Conservation (phyloP, 2,329 filamentous ascomycete genomes). For the Aspergillus sojae region DNA sequence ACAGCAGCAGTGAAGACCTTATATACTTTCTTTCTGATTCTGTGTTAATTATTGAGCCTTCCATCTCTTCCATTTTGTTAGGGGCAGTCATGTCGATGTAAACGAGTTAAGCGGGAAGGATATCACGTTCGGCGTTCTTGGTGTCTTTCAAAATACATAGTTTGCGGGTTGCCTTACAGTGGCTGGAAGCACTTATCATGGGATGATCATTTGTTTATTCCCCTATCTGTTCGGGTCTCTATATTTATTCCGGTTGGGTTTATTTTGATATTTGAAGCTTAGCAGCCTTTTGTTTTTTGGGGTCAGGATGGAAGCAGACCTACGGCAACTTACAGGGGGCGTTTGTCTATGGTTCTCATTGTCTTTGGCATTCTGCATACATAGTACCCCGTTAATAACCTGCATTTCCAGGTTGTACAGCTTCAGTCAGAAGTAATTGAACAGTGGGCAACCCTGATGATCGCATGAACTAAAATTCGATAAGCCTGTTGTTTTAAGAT, state of each 20-base stretch:
- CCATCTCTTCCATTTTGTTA: conserved; percentile 3
- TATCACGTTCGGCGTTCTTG: conserved; percentile 11
- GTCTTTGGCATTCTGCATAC: neutral
- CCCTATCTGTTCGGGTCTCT: conserved; percentile 1
- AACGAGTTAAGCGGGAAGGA: conserved; percentile 15
- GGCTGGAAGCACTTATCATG: conserved; percentile 1
- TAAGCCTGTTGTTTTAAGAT: neutral
- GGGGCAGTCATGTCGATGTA: conserved; percentile 2
- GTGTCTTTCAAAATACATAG: neutral
- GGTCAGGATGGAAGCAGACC: neutral
- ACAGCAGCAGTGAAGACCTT: conserved; percentile 13
- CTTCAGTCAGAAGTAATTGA: neutral
- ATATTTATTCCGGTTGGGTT: neutral
- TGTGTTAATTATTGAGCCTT: conserved; percentile 19
- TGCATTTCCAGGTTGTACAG: neutral
- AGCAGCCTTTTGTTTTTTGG: neutral
- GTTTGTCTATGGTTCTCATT: neutral
- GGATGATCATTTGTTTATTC: neutral
- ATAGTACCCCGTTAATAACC: neutral
- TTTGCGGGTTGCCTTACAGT: neutral
- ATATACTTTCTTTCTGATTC: conserved; percentile 10
- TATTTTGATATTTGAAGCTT: neutral
- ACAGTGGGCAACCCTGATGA: neutral
- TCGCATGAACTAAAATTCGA: neutral
- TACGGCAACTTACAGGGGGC: neutral